Conservation (phyloP, 139 green algal species). For the Picochlorum sp. region DNA sequence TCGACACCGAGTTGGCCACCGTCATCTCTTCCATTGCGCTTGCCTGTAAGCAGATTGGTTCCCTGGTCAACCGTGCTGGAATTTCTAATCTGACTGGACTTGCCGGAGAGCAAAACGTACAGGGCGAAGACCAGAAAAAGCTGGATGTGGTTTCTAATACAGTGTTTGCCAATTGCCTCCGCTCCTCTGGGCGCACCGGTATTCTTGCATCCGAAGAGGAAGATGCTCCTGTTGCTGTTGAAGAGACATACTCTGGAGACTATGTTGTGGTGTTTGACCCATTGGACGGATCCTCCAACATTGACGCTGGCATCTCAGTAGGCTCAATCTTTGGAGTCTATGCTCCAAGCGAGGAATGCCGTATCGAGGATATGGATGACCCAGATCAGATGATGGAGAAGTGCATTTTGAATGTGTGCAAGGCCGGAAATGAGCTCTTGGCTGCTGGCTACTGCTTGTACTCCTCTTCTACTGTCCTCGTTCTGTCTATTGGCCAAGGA, state of each 20-base stretch:
- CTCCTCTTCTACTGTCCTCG: slow-evolving; percentile 75
- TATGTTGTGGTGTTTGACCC: slow-evolving; percentile 98
- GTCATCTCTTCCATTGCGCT: slow-evolving; percentile 86
- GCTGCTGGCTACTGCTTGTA: slow-evolving; percentile 93
- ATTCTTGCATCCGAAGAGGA: slow-evolving; percentile 96
- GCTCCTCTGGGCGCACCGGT: slow-evolving; percentile 35
- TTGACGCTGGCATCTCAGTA: slow-evolving; percentile 91
- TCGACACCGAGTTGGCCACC: slow-evolving; percentile 84
- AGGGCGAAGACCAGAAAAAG: slow-evolving; percentile 99
- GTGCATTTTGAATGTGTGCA: slow-evolving; percentile 85
- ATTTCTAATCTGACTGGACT: slow-evolving; percentile 85
- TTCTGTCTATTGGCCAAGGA: slow-evolving; percentile 81
- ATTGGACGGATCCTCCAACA: slow-evolving; percentile 96
- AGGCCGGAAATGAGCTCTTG: slow-evolving; percentile 81
- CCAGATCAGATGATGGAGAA: slow-evolving; percentile 52
- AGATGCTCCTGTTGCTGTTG: slow-evolving; percentile 85
- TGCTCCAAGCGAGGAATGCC: slow-evolving; percentile 71
- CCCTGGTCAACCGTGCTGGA: slow-evolving; percentile 79
- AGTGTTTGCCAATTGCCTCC: slow-evolving; percentile 90
- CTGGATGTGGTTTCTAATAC: slow-evolving; percentile 98
- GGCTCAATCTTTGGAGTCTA: slow-evolving; percentile 98
- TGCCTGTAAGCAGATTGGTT: slow-evolving; percentile 97
- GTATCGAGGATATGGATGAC: slow-evolving; percentile 58
- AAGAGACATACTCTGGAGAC: slow-evolving; percentile 90
- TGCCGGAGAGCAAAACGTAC: slow-evolving; percentile 15